phyloP scores from a whole-genome alignment of 2,329 filamentous ascomycete species.

The Pseudogymnoascus pannorum region DNA sequence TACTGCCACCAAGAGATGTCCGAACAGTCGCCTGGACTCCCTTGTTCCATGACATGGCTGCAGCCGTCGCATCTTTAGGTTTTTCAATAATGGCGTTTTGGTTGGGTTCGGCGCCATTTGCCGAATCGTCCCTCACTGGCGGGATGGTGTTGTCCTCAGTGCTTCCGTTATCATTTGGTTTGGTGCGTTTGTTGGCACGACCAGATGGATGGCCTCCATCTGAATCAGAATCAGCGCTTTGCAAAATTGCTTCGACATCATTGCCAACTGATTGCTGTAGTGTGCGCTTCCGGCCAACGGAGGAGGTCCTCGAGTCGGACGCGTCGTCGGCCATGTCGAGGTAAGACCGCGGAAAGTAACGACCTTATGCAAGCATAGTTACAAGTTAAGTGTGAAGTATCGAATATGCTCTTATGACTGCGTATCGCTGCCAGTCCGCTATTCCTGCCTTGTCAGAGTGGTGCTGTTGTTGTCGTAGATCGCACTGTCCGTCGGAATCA shows the following conservation, averaged over 20 bases:
- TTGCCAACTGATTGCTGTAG: background rate
- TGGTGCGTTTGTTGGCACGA: background rate
- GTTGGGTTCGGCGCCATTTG: background rate
- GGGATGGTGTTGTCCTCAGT: background rate
- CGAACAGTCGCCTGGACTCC: slow-evolving; percentile 34
- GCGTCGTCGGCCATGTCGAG: slow-evolving; percentile 26
- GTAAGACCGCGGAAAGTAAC: background rate
- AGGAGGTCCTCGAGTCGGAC: slow-evolving; percentile 39
- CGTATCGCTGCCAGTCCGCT: background rate
- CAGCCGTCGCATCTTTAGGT: slow-evolving; percentile 13
- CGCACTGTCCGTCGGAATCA: background rate
- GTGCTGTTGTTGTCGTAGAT: background rate
- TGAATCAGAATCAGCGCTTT: background rate
- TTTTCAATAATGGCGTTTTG: background rate
- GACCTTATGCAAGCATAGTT: background rate
- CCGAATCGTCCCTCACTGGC: background rate
- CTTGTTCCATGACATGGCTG: slow-evolving; percentile 38
- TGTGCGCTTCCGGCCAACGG: slow-evolving; percentile 28
- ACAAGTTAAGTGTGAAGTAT: background rate
- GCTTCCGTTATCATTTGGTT: background rate
- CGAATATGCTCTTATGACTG: background rate
- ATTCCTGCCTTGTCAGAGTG: background rate
- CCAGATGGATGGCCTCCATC: background rate
- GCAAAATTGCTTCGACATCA: background rate
- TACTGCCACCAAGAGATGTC: slow-evolving; percentile 32